Conservation (phyloP, 2,329 filamentous ascomycete species). For the Penicillium janthinellum region DNA sequence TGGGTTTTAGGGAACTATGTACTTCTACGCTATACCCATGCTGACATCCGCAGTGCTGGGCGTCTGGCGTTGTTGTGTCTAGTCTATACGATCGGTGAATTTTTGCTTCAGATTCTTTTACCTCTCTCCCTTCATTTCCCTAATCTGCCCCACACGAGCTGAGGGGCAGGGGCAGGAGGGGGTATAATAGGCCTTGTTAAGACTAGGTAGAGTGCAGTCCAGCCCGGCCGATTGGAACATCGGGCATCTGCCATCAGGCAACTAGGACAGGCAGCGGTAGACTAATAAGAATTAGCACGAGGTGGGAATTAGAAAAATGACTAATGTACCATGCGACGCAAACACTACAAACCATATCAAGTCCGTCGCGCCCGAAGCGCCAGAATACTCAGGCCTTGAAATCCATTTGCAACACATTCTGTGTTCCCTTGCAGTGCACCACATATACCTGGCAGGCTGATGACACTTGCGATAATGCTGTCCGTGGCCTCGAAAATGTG, state of each 20-base stretch:
- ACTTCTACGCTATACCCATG: conserved; percentile 28
- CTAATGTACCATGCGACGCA: background rate
- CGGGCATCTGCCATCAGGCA: background rate
- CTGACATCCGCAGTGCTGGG: conserved; percentile 21
- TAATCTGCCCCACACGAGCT: background rate
- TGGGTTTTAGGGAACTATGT: conserved; percentile 9
- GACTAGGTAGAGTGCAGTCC: conserved; percentile 1
- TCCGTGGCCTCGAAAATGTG: too few relatives aligned
- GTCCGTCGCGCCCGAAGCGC: conserved; percentile 16
- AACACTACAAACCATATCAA: conserved; percentile 11
- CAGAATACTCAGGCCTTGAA: background rate
- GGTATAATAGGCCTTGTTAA: conserved; percentile 9
- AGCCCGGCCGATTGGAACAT: background rate
- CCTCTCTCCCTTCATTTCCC: background rate
- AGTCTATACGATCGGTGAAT: background rate
- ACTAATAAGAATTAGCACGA: background rate
- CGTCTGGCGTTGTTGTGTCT: conserved; percentile 19
- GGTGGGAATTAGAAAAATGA: background rate
- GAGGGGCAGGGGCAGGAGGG: background rate
- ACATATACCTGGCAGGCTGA: too few relatives aligned
- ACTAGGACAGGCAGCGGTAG: background rate
- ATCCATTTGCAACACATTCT: background rate
- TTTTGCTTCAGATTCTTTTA: background rate
- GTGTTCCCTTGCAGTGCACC: too few relatives aligned
- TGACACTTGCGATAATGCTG: too few relatives aligned